Evolutionary conservation across 2,329 filamentous ascomycete genomes (phyloP), one percentile per base, ranked within the genome.

Genomic region (Chaetomiaceae sp.): DNA sequence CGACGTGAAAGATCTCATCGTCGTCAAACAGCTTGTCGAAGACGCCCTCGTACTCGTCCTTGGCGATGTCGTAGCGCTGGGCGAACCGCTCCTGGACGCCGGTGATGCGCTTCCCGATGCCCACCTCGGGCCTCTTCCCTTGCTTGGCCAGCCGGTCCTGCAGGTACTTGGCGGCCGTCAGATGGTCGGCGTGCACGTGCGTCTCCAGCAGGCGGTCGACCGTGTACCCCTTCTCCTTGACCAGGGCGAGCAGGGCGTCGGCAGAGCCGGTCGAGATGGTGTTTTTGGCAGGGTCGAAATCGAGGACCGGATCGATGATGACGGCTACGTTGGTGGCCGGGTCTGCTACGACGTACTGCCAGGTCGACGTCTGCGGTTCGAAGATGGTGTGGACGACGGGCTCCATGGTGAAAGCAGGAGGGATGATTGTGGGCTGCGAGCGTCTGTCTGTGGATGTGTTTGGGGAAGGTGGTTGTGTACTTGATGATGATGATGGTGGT

Each of bases 301-400:
- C 74, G 3, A 85, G 61, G 0, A 86, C 82, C 0, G 82, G 69
- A 56, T 85, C 82, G 56, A 86, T 83, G 46, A 85, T 78, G 49
- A 73, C 74, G 1, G 79, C 77, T 0, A 59, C 58, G 2, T 58
- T 63, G 0, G 77, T 79, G 0, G 60, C 53, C 0, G 77, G 73
- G 51, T 83, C 80, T 0, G 73, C 76, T 0, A 85, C 74, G 0
- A 85, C 56, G 55, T 82, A 83, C 59, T 84, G 81, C 76, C 77
- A 83, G 12, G 79, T 81, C 3, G 69, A 70, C 0, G 81, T 74
- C 10, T 58, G 44, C 1, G 62, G 54, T 50, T 73, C 70, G 44
- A 73, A 74, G 6, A 71, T 37, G 9, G 64, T 33, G 52, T 74
- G 70, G 13, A 74, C 55, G 4, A 56, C 62, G 7, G 73, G 70